phyloP scores from a whole-genome alignment of 1,284 basidiomycete species.

The Vanrija humicola region DNA sequence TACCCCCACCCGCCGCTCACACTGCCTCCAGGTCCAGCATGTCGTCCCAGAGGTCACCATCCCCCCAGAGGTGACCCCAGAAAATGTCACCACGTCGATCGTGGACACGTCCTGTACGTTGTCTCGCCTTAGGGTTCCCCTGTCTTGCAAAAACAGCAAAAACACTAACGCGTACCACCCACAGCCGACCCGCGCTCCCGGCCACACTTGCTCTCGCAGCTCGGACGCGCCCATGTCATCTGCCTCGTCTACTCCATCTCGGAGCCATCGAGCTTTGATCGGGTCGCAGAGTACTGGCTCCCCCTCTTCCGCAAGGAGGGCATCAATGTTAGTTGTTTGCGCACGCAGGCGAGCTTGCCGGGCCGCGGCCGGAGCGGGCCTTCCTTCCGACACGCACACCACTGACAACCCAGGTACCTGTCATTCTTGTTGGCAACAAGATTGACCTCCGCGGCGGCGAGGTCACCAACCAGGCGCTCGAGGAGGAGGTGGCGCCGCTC shows the following conservation, averaged over 20 bases:
- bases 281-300: slow-evolving; percentile 97
- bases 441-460: slow-evolving; percentile 90
- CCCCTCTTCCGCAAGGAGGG: slow-evolving; percentile 94
- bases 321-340: slow-evolving; percentile 67
- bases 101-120: slow-evolving; percentile 85
- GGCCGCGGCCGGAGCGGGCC: not conserved
- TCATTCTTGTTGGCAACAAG: slow-evolving; percentile 97
- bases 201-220: slow-evolving; percentile 85
- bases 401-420: slow-evolving; percentile 67
- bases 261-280: slow-evolving; percentile 90
- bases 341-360: not conserved
- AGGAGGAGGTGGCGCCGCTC: slow-evolving; percentile 89
- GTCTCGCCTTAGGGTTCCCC: too few species aligned
- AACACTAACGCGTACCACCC: not conserved
- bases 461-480: slow-evolving; percentile 89
- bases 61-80: slow-evolving; percentile 89
- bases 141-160: not conserved
- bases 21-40: slow-evolving; percentile 67
- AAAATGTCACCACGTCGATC: slow-evolving; percentile 92
- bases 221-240: slow-evolving; percentile 94
- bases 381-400: not conserved
- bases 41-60: slow-evolving; percentile 93
- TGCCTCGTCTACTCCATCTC: slow-evolving; percentile 96
- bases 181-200: slow-evolving; percentile 52
- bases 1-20: not conserved